Evolutionary conservation across 352 stramenopile species (phyloP).

Genomic region (Phytopythium vexans): DNA sequence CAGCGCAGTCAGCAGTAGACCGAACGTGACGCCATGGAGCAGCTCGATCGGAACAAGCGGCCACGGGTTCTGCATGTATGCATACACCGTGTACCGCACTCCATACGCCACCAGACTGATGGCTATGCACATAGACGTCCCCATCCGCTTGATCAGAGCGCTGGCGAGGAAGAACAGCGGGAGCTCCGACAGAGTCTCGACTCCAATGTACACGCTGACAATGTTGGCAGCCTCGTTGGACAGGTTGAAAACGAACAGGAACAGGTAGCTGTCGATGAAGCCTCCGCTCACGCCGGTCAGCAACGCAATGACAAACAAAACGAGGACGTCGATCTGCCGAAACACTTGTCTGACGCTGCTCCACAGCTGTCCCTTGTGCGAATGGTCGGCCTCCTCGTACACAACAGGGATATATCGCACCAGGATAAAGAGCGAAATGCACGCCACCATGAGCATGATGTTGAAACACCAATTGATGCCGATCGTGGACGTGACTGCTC

Average conservation of each 20-base stretch:
- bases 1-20: slow-evolving; percentile 32
- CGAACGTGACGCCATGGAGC: slow-evolving; percentile 53
- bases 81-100: slow-evolving; percentile 45
- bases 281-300: slow-evolving; percentile 47
- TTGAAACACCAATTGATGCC: slow-evolving; percentile 56
- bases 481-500: slow-evolving; percentile 27
- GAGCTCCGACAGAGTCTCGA: slow-evolving; percentile 54
- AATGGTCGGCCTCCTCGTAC: slow-evolving; percentile 10
- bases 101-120: slow-evolving; percentile 45
- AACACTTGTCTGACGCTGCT: slow-evolving; percentile 27
- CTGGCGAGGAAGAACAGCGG: slow-evolving; percentile 58
- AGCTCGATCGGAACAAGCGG: slow-evolving; percentile 51
- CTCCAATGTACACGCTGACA: slow-evolving; percentile 48
- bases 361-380: slow-evolving; percentile 18
- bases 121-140: slow-evolving; percentile 34
- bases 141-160: slow-evolving; percentile 36
- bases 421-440: slow-evolving; percentile 31
- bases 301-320: slow-evolving; percentile 41
- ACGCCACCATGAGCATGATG: slow-evolving; percentile 31
- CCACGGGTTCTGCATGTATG: slow-evolving; percentile 52
- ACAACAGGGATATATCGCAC: slow-evolving; percentile 31
- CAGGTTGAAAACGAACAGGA: slow-evolving; percentile 54
- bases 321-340: slow-evolving; percentile 30
- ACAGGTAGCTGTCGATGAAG: slow-evolving; percentile 52
- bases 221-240: slow-evolving; percentile 35